Evolutionary conservation across 2,329 filamentous ascomycete genomes (phyloP).

Genomic region (Ceratocystis destructans): DNA sequence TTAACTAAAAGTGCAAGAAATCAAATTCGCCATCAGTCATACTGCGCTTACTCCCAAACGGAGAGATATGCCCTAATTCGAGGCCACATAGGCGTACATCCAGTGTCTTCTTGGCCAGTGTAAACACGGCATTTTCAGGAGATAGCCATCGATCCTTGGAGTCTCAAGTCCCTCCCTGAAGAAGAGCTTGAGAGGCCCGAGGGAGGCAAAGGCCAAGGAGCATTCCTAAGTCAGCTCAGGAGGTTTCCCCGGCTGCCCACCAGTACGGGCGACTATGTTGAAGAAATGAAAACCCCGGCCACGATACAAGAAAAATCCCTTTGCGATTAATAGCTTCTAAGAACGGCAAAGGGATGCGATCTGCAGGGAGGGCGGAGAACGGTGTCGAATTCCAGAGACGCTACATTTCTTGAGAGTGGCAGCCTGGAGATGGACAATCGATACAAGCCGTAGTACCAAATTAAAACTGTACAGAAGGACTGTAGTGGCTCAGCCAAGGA

Average conservation of each 20-base stretch:
- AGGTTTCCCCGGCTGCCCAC: not conserved
- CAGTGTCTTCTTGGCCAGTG: not conserved
- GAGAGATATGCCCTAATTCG: no score
- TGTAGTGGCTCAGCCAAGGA: no score
- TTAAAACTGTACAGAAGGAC: no score
- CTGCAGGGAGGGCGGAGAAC: not conserved
- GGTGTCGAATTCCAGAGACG: not conserved
- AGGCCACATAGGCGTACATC: no score
- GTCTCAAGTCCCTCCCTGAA: not conserved
- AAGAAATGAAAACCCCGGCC: not conserved
- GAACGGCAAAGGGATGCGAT: not conserved
- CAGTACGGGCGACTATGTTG: not conserved
- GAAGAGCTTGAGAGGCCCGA: not conserved
- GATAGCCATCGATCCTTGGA: not conserved
- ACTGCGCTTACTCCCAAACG: no score
- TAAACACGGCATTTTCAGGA: not conserved
- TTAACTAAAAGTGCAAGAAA: not conserved
- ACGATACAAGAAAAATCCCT: not conserved
- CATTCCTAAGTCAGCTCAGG: not conserved
- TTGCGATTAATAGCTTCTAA: not conserved
- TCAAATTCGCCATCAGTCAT: not conserved
- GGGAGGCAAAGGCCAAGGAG: not conserved
- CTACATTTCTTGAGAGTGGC: no score
- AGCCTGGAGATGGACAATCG: no score
- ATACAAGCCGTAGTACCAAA: no score